Conservation (phyloP, 192 early-diverging fungal species). For the Coemansia aciculifera region DNA sequence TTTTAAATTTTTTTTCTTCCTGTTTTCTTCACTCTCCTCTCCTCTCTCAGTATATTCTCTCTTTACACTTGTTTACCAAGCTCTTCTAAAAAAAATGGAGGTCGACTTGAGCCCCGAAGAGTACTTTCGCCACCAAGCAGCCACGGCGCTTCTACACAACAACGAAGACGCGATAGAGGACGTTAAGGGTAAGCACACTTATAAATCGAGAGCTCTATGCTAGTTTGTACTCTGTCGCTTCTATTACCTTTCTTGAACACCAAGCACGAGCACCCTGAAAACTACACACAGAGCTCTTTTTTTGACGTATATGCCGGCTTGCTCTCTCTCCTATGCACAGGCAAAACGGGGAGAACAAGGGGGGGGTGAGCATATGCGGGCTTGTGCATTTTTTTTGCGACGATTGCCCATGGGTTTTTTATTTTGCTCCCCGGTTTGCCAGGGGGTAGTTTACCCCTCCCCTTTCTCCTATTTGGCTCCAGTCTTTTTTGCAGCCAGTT, state of each 20-base stretch:
- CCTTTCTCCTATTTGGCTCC: not conserved
- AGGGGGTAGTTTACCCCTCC: not conserved
- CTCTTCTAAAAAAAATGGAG: conserved; percentile 18
- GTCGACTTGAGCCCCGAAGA: conserved; percentile 51
- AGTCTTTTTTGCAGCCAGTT: not conserved
- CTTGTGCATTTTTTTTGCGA: conserved; percentile 36
- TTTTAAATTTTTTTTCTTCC: conserved; percentile 2
- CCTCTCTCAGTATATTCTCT: conserved; percentile 9
- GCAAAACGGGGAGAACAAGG: conserved; percentile 21
- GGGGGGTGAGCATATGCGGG: conserved; percentile 35
- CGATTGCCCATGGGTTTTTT: conserved; percentile 27
- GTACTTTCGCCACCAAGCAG: conserved; percentile 51
- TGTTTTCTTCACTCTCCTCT: conserved; percentile 27
- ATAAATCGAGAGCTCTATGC: not conserved
- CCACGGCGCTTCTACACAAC: conserved; percentile 34
- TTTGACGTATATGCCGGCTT: conserved; percentile 13
- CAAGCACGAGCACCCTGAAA: not conserved
- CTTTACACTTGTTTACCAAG: conserved; percentile 5
- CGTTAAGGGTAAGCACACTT: conserved; percentile 17
- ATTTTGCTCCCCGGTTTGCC: conserved; percentile 3
- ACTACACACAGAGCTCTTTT: conserved; percentile 2
- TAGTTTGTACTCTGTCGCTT: not conserved
- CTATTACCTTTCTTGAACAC: not conserved
- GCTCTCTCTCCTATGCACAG: conserved; percentile 21
- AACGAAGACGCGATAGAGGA: conserved; percentile 39